A percentile compares a stretch with the other conserved stretches of the same genome.
phyloP scores from a whole-genome alignment of 345 rosid species.

The Boechera stricta region DNA sequence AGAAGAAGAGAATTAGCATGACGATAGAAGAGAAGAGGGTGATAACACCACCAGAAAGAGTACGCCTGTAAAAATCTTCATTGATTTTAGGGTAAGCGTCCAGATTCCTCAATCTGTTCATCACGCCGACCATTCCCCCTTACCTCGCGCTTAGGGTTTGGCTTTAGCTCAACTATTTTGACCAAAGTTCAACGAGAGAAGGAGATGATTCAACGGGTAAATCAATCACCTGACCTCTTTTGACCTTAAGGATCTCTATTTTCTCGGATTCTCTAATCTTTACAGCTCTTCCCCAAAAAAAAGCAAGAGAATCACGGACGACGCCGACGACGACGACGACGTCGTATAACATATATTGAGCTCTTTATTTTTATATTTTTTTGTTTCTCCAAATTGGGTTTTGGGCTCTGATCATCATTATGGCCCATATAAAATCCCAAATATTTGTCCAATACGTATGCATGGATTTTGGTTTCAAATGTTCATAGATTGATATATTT shows the following conservation, averaged over 20 bases:
- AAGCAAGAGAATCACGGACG: conserved; percentile 23
- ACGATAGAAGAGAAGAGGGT: conserved; percentile 69
- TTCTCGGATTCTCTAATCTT: conserved; percentile 32
- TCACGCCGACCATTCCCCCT: conserved; percentile 51
- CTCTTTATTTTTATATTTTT: not conserved
- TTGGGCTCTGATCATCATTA: conserved; percentile 7
- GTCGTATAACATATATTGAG: not conserved
- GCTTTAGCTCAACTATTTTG: conserved; percentile 7
- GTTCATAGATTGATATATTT: not conserved
- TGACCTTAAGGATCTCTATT: conserved; percentile 36
- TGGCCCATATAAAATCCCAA: not conserved
- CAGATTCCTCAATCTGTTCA: conserved; percentile 64
- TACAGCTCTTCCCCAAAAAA: not conserved
- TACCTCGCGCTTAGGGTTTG: conserved; percentile 19
- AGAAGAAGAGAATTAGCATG: conserved; percentile 74
- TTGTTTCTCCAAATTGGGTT: not conserved
- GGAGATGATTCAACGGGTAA: conserved; percentile 42
- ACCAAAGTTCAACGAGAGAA: conserved; percentile 37
- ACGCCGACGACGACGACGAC: not conserved
- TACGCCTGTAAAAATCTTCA: conserved; percentile 87
- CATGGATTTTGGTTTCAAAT: not conserved
- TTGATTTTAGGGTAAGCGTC: conserved; percentile 93
- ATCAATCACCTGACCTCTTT: conserved; percentile 22
- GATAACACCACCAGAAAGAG: conserved; percentile 86
- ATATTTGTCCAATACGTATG: not conserved